Percentiles rank a stretch among this genome's conserved stretches.
These are phyloP conservation scores for Agaricus subrufescens DNA, from an alignment of 768 basidiomycete genomes.

Conservation along the genomic window DNA sequence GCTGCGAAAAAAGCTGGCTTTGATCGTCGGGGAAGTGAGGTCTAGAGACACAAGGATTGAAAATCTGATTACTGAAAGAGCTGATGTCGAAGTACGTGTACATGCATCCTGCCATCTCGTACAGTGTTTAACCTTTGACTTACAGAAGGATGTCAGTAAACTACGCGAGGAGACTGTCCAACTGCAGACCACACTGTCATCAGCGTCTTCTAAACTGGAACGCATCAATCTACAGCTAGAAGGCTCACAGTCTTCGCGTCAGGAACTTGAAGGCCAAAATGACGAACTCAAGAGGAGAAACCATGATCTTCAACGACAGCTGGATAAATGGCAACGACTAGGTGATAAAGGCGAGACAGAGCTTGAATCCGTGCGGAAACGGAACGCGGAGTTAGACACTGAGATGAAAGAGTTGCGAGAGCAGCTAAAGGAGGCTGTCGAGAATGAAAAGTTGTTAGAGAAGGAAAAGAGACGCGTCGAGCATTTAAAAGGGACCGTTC, in stretches of 20 bases:
- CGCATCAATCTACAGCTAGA: slow-evolving; percentile 57
- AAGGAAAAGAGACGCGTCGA: slow-evolving; percentile 39
- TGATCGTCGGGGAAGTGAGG: slow-evolving; percentile 25
- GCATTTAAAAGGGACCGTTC: slow-evolving; percentile 35
- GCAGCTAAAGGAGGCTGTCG: slow-evolving; percentile 29
- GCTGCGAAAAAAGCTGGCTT: slow-evolving; percentile 23
- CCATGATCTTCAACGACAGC: slow-evolving; percentile 53
- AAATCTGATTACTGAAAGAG: slow-evolving; percentile 36
- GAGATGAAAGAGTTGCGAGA: slow-evolving; percentile 44
- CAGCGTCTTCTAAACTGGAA: slow-evolving; percentile 48
- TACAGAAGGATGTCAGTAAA: slow-evolving; percentile 30
- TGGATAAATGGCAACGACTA: slow-evolving; percentile 64
- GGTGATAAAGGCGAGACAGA: slow-evolving; percentile 63
- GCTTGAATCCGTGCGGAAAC: slow-evolving; percentile 48
- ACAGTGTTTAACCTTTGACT: not conserved
- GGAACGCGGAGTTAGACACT: slow-evolving; percentile 52
- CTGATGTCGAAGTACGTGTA: slow-evolving; percentile 39
- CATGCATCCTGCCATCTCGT: not conserved
- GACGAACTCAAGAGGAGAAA: slow-evolving; percentile 56
- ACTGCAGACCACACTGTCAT: slow-evolving; percentile 40
- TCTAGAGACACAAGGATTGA: slow-evolving; percentile 36
- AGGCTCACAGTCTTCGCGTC: slow-evolving; percentile 43
- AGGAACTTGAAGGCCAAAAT: slow-evolving; percentile 51
- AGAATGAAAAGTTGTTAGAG: slow-evolving; percentile 29
- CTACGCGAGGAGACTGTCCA: slow-evolving; percentile 49